Base-by-base conservation (phyloP, 495 filamentous ascomycete species). In the Chaetomidium leptoderma region DNA sequence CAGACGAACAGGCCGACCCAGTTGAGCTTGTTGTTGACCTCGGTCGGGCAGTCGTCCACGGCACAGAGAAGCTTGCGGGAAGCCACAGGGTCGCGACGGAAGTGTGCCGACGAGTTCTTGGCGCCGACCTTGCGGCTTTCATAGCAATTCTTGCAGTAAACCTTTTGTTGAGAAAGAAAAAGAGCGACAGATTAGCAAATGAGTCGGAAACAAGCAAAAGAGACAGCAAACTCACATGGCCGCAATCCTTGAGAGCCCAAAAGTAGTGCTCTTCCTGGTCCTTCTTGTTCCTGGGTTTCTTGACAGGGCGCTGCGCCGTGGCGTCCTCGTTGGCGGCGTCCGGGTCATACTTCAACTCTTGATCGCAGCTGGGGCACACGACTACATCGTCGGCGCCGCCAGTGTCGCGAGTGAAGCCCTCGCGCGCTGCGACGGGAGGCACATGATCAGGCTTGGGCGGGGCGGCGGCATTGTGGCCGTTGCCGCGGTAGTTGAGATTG, bases 1-100 rank as follows among this genome's bases (percentile, higher is more conserved):
- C 59, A 74, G 17, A 72, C 26, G 55, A 75, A 79, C 44, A 79
- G 68, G 39, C 76, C 76, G n/a, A 79, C 72, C 76, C 76, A 79
- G 11, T 66, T 63, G 0, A 39, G 7, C 61, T 76, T 77, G 21
- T 47, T 24, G 14, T 53, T 60, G 26, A 74, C 73, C 3, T 78
- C 74, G 3, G 69, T 56, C 4, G 62, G 23, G 66, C 77, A 79
- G 40, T 67, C 75, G 8, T 76, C 73, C 13, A 79, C 73, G 0
- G 70, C 71, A 51, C 77, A 79, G 7, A 71, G 54, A 0, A 74
- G 5, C 56, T 70, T 69, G 35, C 63, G 66, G 21, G 1, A 44
- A 17, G 58, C 46, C 23, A 44, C 29, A 0, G 48, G 7, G 16
- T 23, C n/a, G 9, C 42, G 60, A 4, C 63, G 64, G 52, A 70